Percentiles rank a stretch among this genome's conserved stretches.
Evolutionary conservation across 2,329 filamentous ascomycete genomes (phyloP).

Genomic region (Phoma sp.): DNA sequence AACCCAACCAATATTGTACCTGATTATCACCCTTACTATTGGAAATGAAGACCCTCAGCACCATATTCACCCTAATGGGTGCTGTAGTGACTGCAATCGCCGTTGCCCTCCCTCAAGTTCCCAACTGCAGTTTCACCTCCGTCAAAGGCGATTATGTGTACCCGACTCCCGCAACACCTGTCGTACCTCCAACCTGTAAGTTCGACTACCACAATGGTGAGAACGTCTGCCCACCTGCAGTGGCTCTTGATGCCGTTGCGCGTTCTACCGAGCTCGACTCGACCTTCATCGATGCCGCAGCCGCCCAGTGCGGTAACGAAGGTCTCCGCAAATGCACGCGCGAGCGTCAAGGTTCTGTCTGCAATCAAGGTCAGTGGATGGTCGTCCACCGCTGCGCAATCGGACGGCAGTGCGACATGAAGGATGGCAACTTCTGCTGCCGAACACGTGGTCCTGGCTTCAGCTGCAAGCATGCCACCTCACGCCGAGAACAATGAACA

Average conservation of each 20-base stretch:
- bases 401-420: constrained; percentile 20
- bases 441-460: background rate
- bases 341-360: constrained; percentile 1
- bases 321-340: constrained; percentile 2
- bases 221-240: background rate
- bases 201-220: background rate
- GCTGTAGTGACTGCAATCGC: background rate
- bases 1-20: too few species aligned
- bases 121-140: background rate
- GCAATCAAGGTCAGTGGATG: background rate
- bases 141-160: background rate
- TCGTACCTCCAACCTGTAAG: background rate
- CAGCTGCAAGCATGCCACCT: background rate
- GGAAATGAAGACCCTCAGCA: constrained; percentile 50
- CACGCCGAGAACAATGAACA: background rate
- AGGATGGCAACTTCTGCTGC: constrained; percentile 6
- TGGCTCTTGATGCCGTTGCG: background rate
- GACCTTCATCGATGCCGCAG: background rate
- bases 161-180: background rate
- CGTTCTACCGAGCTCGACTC: background rate
- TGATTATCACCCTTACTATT: background rate
- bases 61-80: constrained; percentile 10
- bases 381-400: constrained; percentile 17
- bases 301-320: background rate
- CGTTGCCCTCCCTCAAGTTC: background rate